Evolutionary conservation across 768 basidiomycete genomes (phyloP).

Genomic region (Cystobasidium onofrii): DNA sequence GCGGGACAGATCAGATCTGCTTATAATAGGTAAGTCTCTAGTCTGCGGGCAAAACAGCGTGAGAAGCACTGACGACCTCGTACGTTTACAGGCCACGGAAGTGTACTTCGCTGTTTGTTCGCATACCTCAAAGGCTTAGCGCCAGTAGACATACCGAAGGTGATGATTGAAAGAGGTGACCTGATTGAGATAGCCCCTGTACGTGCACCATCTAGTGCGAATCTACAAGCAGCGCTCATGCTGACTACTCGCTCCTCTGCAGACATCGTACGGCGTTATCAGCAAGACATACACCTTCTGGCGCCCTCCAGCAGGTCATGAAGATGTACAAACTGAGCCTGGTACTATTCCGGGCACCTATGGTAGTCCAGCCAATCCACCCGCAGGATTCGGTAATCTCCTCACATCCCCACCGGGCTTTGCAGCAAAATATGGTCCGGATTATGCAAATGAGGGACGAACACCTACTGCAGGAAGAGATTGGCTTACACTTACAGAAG

Average conservation of each 20-base stretch:
- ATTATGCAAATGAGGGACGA: neutral
- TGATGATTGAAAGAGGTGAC: constrained; percentile 93
- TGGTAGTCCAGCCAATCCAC: constrained; percentile 22
- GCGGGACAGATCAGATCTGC: constrained; percentile 81
- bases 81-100: constrained; percentile 57
- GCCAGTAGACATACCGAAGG: constrained; percentile 91
- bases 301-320: constrained; percentile 26
- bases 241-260: neutral
- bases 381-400: neutral
- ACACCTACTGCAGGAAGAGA: neutral
- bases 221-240: too few relatives aligned
- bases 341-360: constrained; percentile 22
- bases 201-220: too few relatives aligned
- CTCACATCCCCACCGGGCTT: neutral
- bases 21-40: constrained; percentile 65
- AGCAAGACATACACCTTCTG: constrained; percentile 34
- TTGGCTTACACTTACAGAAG: constrained; percentile 10
- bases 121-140: constrained; percentile 62
- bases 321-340: constrained; percentile 21
- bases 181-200: constrained; percentile 59
- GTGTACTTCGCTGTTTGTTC: constrained; percentile 78
- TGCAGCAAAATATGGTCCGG: neutral
- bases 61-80: neutral
- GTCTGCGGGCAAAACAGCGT: constrained; percentile 27
- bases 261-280: constrained; percentile 30